phyloP scores from a whole-genome alignment of 2,329 filamentous ascomycete species.

The Chaetoscypha palmicola region DNA sequence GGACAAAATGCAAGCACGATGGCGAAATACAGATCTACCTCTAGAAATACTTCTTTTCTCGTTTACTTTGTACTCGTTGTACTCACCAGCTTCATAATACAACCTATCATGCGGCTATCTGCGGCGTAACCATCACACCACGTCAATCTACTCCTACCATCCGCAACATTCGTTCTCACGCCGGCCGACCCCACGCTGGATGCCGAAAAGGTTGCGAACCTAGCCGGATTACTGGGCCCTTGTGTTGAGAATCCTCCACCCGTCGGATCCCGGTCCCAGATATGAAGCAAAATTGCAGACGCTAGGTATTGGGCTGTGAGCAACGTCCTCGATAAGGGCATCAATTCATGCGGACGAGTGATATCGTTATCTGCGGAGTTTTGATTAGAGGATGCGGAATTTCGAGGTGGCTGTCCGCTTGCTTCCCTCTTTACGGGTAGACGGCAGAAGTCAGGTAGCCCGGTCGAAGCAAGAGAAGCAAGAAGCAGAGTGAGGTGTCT shows the following conservation, averaged over 20 bases:
- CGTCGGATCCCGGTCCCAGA: not conserved
- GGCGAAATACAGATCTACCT: conserved; percentile 18
- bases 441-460: too few relatives aligned
- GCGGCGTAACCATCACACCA: conserved; percentile 14
- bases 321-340: too few relatives aligned
- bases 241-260: not conserved
- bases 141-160: conserved; percentile 4
- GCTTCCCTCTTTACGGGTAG: too few relatives aligned
- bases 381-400: too few relatives aligned
- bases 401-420: too few relatives aligned
- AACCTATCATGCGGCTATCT: conserved; percentile 17
- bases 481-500: too few relatives aligned
- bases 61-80: conserved; percentile 6
- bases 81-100: conserved; percentile 1
- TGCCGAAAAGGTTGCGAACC: not conserved
- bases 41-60: conserved; percentile 1
- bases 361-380: too few relatives aligned
- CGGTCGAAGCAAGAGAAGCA: too few relatives aligned
- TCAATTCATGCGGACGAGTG: too few relatives aligned
- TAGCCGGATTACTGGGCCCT: not conserved
- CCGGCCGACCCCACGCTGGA: not conserved
- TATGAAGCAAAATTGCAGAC: not conserved
- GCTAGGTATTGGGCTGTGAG: too few relatives aligned
- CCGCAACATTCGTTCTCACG: not conserved
- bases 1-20: conserved; percentile 10